Percentiles rank a stretch among this genome's conserved stretches.
Conservation (phyloP, 805 yeast genomes). For the Torulaspora microellipsoides region DNA sequence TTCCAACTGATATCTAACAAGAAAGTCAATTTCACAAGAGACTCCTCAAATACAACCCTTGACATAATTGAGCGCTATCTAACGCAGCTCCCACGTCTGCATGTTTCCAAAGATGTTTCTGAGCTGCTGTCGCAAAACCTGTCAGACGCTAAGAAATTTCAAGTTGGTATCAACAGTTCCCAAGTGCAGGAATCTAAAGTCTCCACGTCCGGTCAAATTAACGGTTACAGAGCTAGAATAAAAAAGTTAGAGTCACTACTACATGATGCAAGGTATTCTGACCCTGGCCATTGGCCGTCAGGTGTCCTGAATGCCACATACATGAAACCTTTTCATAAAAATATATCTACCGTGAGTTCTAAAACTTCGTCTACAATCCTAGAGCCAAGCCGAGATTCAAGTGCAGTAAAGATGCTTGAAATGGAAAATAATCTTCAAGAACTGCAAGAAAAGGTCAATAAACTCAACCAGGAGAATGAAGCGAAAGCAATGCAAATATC, state of each 20-base stretch:
- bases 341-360: conserved; percentile 14
- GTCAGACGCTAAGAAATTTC: conserved; percentile 19
- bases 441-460: conserved; percentile 7
- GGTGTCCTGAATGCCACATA: conserved; percentile 33
- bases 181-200: background rate
- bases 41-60: conserved; percentile 7
- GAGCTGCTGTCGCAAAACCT: conserved; percentile 38
- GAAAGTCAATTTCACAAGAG: background rate
- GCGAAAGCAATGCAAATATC: conserved; percentile 1
- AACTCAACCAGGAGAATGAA: conserved; percentile 1
- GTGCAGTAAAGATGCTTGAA: conserved; percentile 5
- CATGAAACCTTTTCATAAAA: conserved; percentile 14
- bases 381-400: conserved; percentile 4
- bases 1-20: background rate
- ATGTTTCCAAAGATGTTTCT: conserved; percentile 34
- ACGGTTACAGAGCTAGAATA: conserved; percentile 67
- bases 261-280: conserved; percentile 65
- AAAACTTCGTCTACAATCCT: conserved; percentile 4
- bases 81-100: conserved; percentile 29
- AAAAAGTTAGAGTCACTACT: conserved; percentile 70
- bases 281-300: conserved; percentile 45
- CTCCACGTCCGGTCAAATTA: conserved; percentile 32
- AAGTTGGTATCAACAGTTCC: conserved; percentile 1
- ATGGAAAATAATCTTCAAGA: conserved; percentile 8
- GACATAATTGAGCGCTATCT: conserved; percentile 39